These are phyloP conservation scores for Globisporangium emineosum DNA, from an alignment of 352 stramenopile species.

Conservation along the genomic window DNA sequence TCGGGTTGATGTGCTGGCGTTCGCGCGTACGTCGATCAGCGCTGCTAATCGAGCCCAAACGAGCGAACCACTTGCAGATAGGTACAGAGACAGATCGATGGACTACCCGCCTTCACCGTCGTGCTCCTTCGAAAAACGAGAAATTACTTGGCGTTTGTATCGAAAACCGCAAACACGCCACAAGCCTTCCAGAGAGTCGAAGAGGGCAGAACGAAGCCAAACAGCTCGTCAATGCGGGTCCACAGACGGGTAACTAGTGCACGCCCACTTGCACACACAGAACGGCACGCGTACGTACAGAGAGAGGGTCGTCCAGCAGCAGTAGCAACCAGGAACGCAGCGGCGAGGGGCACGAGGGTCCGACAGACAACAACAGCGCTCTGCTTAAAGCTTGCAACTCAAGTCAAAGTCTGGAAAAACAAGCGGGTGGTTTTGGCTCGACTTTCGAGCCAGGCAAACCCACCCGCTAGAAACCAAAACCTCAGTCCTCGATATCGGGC, in stretches of 20 bases:
- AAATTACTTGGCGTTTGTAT: slow-evolving; percentile 17
- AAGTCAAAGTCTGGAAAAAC: neutral
- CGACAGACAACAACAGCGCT: neutral
- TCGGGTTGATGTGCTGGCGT: neutral
- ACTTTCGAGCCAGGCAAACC: no score
- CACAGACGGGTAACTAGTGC: neutral
- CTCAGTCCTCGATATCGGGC: no score
- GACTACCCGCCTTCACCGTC: neutral
- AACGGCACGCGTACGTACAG: neutral
- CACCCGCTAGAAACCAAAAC: no score
- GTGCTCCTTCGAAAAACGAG: neutral
- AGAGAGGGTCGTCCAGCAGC: neutral
- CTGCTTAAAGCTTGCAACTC: neutral
- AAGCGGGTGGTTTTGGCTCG: no score
- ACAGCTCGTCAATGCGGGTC: neutral
- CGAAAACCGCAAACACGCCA: slow-evolving; percentile 4
- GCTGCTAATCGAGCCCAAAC: neutral
- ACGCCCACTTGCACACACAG: neutral
- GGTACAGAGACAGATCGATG: neutral
- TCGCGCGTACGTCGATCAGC: neutral
- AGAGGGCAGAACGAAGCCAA: neutral
- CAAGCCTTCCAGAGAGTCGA: neutral
- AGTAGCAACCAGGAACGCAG: neutral
- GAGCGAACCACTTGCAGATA: neutral
- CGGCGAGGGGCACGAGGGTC: neutral